Evolutionary conservation across 176 grass and related monocot species (phyloP), one percentile per base, ranked within the genome.

Genomic region (Zoysia pacifica): DNA sequence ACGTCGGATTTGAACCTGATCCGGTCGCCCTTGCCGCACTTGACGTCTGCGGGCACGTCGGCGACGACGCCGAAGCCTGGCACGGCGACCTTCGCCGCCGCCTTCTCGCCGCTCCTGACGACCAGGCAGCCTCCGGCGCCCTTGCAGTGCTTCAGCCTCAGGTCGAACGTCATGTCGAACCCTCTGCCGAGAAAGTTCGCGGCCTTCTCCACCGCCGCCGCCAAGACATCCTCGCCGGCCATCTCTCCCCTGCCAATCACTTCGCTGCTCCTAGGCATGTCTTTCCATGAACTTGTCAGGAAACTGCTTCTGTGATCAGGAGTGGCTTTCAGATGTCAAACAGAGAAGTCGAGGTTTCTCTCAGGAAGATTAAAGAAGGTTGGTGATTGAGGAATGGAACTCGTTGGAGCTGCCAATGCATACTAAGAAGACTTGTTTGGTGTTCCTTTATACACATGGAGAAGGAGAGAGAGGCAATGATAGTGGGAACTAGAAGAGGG

Each of bases 111-210:
- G 44, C 72, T 90, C 67, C 89, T 58, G 43, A 74, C 72, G 10
- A 91, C 78, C 9, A 98, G 64, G 46, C 87, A 67, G 1, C 84
- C 90, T 3, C 81, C 90, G 4, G 35, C 79, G 4, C 66, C 73
- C 74, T 94, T 91, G 88, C 92, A 93, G 82, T 94, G 86, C 84
- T 93, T 94, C 65, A 89, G 78, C 79, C 86, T 80, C 43, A 93
- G 86, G 80, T 98, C 92, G 45, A 75, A 74, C 0, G 92, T 43
- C 62, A 98, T 91, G 70, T 98, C 96, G 69, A 98, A 70, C 6
- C 96, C 96, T 77, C 15, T 84, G 45, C 96, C 96, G 41, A 98
- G 81, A 81, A 81, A 93, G 59, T 72, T 70, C 84, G 83, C 54
- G 37, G 92, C 92, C 11, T 67, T 86, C 79, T 86, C 86, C 70